Percentiles rank a stretch among this genome's conserved stretches.
Conservation (phyloP, 169 alveolate genomes). For the Plasmodium sp. region DNA sequence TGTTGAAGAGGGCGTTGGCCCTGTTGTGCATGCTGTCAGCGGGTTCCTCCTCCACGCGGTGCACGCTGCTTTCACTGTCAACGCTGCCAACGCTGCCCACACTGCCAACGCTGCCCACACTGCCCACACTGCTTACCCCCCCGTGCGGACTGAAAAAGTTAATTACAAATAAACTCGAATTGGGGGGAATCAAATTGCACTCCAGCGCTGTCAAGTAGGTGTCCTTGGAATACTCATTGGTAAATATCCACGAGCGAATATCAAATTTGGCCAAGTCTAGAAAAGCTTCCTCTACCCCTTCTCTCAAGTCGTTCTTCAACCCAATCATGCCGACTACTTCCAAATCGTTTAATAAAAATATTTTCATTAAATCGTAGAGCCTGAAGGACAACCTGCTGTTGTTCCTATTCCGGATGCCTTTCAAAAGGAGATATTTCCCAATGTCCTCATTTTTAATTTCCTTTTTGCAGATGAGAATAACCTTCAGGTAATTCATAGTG, state of each 20-base stretch:
- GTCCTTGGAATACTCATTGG: constrained; percentile 66
- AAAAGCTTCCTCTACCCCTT: constrained; percentile 66
- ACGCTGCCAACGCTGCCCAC: neutral
- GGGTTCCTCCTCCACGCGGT: neutral
- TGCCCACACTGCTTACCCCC: neutral
- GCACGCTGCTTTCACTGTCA: neutral
- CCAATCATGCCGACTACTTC: constrained; percentile 72
- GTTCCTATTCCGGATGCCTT: neutral
- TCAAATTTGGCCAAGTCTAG: constrained; percentile 54
- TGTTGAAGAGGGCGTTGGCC: constrained; percentile 62
- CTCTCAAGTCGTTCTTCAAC: constrained; percentile 49
- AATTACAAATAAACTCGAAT: constrained; percentile 51
- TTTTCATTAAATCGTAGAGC: constrained; percentile 51
- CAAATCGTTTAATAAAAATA: constrained; percentile 49
- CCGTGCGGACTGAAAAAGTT: constrained; percentile 15
- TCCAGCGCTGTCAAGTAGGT: constrained; percentile 67
- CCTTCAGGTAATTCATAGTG: constrained; percentile 69
- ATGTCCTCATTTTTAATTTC: constrained; percentile 64
- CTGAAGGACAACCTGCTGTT: constrained; percentile 24
- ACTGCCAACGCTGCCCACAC: neutral
- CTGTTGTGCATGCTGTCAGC: neutral
- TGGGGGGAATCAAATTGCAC: constrained; percentile 43
- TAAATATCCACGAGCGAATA: constrained; percentile 70
- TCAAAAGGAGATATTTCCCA: constrained; percentile 60
- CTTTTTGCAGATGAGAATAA: constrained; percentile 64